Evolutionary conservation across 371 early-diverging fungal species (phyloP).

Genomic region (Saksenaea oblongispora): DNA sequence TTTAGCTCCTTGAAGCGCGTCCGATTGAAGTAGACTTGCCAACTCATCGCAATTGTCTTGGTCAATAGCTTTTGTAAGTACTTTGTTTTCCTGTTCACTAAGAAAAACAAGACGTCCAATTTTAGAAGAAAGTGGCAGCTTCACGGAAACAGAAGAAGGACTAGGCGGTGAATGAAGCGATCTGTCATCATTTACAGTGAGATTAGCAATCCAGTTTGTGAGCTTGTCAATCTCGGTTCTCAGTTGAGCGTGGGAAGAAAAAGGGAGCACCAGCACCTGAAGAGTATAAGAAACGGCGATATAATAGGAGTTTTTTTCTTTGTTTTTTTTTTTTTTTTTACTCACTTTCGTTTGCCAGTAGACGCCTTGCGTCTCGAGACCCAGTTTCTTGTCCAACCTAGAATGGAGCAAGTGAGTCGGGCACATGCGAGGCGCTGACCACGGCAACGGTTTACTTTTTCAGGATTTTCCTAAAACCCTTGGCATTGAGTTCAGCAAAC

Average conservation of each 20-base stretch:
- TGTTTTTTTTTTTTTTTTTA: not conserved
- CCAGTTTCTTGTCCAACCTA: slow-evolving; percentile 68
- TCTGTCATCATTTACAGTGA: slow-evolving; percentile 13
- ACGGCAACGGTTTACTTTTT: slow-evolving; percentile 61
- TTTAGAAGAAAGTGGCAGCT: slow-evolving; percentile 4
- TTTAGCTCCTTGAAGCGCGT: not conserved
- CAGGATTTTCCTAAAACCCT: slow-evolving; percentile 70
- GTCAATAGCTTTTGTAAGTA: slow-evolving; percentile 12
- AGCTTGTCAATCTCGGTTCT: slow-evolving; percentile 33
- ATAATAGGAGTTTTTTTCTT: slow-evolving; percentile 4
- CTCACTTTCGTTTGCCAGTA: slow-evolving; percentile 59
- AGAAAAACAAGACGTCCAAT: slow-evolving; percentile 9
- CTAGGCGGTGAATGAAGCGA: slow-evolving; percentile 8
- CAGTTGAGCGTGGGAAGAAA: slow-evolving; percentile 29
- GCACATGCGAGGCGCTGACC: not conserved
- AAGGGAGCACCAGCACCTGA: slow-evolving; percentile 41
- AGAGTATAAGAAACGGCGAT: not conserved
- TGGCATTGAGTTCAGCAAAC: slow-evolving; percentile 68
- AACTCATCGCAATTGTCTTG: slow-evolving; percentile 9
- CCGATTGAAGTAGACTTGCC: not conserved
- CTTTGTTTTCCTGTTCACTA: not conserved
- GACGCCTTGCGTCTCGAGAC: slow-evolving; percentile 41
- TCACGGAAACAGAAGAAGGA: slow-evolving; percentile 1
- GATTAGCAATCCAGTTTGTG: slow-evolving; percentile 25
- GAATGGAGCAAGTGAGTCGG: slow-evolving; percentile 1